phyloP scores from a whole-genome alignment of 2,329 filamentous ascomycete species.

The Dendryphion nanum region DNA sequence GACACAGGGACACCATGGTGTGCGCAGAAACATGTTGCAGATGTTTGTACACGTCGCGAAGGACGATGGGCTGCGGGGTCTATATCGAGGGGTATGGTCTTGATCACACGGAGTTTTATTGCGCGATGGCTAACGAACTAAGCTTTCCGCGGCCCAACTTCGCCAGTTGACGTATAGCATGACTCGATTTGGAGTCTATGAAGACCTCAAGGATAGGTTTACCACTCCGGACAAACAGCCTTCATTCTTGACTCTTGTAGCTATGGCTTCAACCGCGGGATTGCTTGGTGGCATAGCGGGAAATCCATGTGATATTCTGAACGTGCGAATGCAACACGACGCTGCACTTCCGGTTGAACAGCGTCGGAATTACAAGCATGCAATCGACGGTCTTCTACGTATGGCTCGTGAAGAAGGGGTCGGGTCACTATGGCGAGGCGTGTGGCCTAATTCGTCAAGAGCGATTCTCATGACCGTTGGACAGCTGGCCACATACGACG shows the following conservation, averaged over 20 bases:
- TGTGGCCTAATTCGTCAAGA: conserved; percentile 77
- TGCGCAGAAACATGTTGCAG: conserved; percentile 73
- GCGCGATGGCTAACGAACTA: conserved; percentile 1
- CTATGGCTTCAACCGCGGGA: conserved; percentile 78
- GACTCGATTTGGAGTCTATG: conserved; percentile 94
- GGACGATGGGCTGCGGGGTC: conserved; percentile 70
- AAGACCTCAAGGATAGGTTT: conserved; percentile 77
- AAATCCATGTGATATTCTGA: conserved; percentile 93
- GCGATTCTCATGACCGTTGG: conserved; percentile 86
- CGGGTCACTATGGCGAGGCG: conserved; percentile 75
- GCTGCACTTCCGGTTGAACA: conserved; percentile 70
- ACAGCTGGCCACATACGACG: conserved; percentile 82
- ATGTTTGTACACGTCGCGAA: conserved; percentile 82
- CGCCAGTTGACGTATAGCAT: conserved; percentile 94
- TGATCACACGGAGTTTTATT: too few species aligned
- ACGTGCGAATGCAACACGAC: conserved; percentile 97
- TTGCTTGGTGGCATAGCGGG: conserved; percentile 86
- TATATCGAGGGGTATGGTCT: conserved; percentile 74
- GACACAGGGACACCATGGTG: conserved; percentile 68
- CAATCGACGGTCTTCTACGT: conserved; percentile 78
- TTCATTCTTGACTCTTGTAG: conserved; percentile 73
- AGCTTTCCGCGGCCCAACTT: conserved; percentile 85
- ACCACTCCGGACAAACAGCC: conserved; percentile 55
- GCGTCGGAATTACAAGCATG: conserved; percentile 85
- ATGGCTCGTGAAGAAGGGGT: conserved; percentile 87